phyloP scores from a whole-genome alignment of 371 early-diverging fungal genomes.

The Funneliformis caledonium region DNA sequence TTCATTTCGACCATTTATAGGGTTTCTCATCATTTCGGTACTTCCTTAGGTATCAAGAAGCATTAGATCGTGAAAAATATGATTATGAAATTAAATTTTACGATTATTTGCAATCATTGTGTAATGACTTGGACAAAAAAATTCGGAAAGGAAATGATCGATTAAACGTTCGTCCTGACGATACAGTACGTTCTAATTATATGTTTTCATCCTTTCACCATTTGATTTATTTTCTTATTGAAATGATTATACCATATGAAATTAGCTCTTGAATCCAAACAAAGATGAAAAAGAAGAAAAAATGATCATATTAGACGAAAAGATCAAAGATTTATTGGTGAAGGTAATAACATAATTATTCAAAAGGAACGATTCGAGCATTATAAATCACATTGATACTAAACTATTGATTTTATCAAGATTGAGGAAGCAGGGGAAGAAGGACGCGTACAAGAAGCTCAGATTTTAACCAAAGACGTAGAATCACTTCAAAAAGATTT shows the following conservation, averaged over 20 bases:
- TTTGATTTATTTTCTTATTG: constrained; percentile 33
- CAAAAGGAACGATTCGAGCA: no score
- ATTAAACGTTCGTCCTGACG: constrained; percentile 74
- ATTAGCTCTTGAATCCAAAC: constrained; percentile 63
- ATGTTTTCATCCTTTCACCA: constrained; percentile 17
- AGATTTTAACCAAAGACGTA: constrained; percentile 62
- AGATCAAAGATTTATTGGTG: constrained; percentile 73
- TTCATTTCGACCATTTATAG: neutral
- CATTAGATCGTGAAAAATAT: constrained; percentile 66
- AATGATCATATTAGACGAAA: constrained; percentile 82
- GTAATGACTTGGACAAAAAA: constrained; percentile 74
- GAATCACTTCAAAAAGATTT: constrained; percentile 72
- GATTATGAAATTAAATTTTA: constrained; percentile 82
- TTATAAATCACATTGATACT: no score
- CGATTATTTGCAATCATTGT: constrained; percentile 70
- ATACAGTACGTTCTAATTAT: constrained; percentile 55
- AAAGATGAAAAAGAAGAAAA: constrained; percentile 85
- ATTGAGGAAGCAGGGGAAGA: constrained; percentile 79
- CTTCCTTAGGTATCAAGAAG: constrained; percentile 61
- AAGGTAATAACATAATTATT: constrained; percentile 49
- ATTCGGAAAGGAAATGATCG: constrained; percentile 78
- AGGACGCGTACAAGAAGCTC: constrained; percentile 81
- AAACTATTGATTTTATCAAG: constrained; percentile 38
- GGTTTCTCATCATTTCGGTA: neutral
- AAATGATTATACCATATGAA: neutral